Percentiles rank a stretch among this genome's conserved stretches.
Conservation (phyloP, 371 early-diverging fungal genomes). For the Mucor piriformis region DNA sequence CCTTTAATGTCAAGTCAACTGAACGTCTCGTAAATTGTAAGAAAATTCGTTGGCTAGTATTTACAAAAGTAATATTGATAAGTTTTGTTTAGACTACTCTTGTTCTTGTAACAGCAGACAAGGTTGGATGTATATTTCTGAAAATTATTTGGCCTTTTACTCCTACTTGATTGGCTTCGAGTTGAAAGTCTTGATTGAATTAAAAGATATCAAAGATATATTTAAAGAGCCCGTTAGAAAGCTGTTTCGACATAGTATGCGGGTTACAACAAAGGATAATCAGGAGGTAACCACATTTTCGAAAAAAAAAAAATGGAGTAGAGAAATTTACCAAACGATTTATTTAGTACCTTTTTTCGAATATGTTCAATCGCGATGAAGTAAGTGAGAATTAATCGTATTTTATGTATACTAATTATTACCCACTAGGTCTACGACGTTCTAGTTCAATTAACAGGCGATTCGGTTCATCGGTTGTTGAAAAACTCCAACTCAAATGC, state of each 20-base stretch:
- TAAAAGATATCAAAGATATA: conserved; percentile 84
- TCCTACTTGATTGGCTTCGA: conserved; percentile 89
- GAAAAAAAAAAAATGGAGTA: background rate
- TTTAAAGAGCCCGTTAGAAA: conserved; percentile 59
- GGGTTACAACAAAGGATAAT: conserved; percentile 54
- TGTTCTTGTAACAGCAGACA: conserved; percentile 85
- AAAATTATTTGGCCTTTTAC: conserved; percentile 88
- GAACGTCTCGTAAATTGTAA: conserved; percentile 91
- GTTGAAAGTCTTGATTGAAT: conserved; percentile 80
- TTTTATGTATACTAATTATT: background rate
- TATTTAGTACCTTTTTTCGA: conserved; percentile 81
- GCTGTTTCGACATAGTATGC: conserved; percentile 23
- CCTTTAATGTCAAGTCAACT: conserved; percentile 77
- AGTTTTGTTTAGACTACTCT: conserved; percentile 62
- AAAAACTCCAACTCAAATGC: conserved; percentile 73
- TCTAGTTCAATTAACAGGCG: conserved; percentile 81
- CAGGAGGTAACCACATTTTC: conserved; percentile 59
- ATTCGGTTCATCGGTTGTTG: conserved; percentile 85
- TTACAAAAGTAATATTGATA: background rate
- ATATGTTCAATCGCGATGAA: conserved; percentile 91
- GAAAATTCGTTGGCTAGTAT: too few species aligned
- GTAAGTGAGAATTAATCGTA: background rate
- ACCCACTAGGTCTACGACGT: conserved; percentile 73
- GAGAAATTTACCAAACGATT: background rate
- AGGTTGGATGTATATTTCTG: conserved; percentile 93